These are phyloP conservation scores for Cardiospermum halicacabum DNA, from an alignment of 345 rosid species.

Conservation along the genomic window DNA sequence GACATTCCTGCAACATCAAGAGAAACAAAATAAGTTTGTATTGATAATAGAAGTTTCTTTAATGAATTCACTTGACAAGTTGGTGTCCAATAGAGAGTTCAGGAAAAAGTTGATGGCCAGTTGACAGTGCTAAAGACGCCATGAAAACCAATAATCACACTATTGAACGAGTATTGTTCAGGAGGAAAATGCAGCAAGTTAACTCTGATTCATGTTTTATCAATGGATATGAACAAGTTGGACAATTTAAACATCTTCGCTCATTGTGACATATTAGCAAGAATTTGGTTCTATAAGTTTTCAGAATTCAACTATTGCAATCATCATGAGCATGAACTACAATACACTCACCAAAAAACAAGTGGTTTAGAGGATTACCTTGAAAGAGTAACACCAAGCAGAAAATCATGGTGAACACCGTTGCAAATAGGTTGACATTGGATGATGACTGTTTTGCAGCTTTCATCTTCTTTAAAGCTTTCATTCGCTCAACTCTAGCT, in stretches of 20 bases:
- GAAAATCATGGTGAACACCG: conserved; percentile 56
- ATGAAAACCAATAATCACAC: conserved; percentile 4
- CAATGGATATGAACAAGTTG: neutral
- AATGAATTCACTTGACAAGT: neutral
- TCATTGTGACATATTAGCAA: neutral
- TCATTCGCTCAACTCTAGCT: conserved; percentile 78
- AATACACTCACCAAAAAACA: neutral
- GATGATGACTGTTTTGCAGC: conserved; percentile 55
- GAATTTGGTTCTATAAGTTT: neutral
- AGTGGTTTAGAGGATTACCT: conserved; percentile 32
- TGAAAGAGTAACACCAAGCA: conserved; percentile 58
- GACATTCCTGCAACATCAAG: conserved; percentile 49
- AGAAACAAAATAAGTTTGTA: neutral
- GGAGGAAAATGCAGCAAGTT: neutral
- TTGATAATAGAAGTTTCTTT: neutral
- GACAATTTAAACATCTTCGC: neutral
- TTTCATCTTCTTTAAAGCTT: conserved; percentile 76
- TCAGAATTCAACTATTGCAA: neutral
- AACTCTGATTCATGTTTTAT: neutral
- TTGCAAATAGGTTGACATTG: conserved; percentile 46
- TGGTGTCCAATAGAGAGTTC: neutral
- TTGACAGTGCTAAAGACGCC: neutral
- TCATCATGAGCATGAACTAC: too few species aligned
- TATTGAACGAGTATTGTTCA: neutral
- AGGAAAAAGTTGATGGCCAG: neutral